phyloP scores from a whole-genome alignment of 2,329 filamentous ascomycete species.

The Ophiocordyceps camponoti-leonardi region DNA sequence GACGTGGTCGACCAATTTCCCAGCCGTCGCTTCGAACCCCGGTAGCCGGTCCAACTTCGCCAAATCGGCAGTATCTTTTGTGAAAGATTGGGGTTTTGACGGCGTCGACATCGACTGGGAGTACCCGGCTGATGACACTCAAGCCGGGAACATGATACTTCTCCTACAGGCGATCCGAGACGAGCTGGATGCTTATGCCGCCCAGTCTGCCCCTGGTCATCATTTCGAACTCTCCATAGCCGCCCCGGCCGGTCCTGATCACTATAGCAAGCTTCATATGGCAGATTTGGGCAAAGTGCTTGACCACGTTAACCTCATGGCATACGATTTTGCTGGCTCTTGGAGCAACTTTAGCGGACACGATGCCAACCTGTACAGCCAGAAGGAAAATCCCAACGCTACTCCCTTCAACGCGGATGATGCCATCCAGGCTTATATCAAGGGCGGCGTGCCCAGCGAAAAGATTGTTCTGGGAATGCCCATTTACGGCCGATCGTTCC shows the following conservation, averaged over 20 bases:
- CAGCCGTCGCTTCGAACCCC: slow-evolving; percentile 45
- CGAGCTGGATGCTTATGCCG: slow-evolving; percentile 30
- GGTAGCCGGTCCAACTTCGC: slow-evolving; percentile 51
- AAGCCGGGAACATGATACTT: slow-evolving; percentile 26
- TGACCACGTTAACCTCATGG: slow-evolving; percentile 52
- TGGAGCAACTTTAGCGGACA: slow-evolving; percentile 51
- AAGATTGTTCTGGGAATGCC: slow-evolving; percentile 71
- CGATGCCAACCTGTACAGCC: slow-evolving; percentile 52
- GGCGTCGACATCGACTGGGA: slow-evolving; percentile 27
- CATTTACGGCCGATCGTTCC: slow-evolving; percentile 22
- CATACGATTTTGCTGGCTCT: slow-evolving; percentile 60
- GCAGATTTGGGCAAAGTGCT: slow-evolving; percentile 27
- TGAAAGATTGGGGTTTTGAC: slow-evolving; percentile 55
- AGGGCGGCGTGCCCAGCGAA: slow-evolving; percentile 38
- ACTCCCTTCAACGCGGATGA: slow-evolving; percentile 55
- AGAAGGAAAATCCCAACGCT: slow-evolving; percentile 28
- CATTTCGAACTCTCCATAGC: slow-evolving; percentile 38
- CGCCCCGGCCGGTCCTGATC: slow-evolving; percentile 27
- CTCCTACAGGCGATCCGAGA: slow-evolving; percentile 25
- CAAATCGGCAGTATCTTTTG: slow-evolving; percentile 44
- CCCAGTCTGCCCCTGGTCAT: slow-evolving; percentile 24
- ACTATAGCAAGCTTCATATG: slow-evolving; percentile 32
- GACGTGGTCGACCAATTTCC: slow-evolving; percentile 67
- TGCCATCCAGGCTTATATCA: slow-evolving; percentile 49
- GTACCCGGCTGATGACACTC: slow-evolving; percentile 17